Percentiles rank a stretch among this genome's conserved stretches.
phyloP scores from a whole-genome alignment of 495 filamentous ascomycete species.

The Xylaria bambusicola region DNA sequence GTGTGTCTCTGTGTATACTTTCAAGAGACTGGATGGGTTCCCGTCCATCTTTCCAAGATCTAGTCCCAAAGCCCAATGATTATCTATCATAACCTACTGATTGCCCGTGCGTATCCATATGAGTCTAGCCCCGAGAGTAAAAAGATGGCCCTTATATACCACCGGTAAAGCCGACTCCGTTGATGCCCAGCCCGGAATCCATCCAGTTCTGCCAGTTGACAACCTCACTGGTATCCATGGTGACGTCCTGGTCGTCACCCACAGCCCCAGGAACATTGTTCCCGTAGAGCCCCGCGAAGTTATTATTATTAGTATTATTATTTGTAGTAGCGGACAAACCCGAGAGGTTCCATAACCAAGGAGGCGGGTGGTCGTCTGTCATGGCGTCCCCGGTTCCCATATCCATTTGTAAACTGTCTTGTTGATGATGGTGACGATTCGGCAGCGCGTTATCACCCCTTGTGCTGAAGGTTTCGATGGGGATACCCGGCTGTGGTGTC shows the following conservation, averaged over 20 bases:
- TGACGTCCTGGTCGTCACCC: constrained; percentile 35
- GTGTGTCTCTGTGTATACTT: too few relatives aligned
- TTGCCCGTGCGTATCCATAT: too few relatives aligned
- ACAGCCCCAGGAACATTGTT: neutral
- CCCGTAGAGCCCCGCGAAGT: constrained; percentile 15
- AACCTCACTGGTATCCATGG: constrained; percentile 44
- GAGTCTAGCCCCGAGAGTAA: too few relatives aligned
- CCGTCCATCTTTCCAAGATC: too few relatives aligned
- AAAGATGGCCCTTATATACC: constrained; percentile 21
- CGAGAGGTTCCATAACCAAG: constrained; percentile 44
- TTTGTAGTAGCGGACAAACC: neutral
- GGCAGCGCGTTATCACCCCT: constrained; percentile 9
- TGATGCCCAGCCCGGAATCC: constrained; percentile 37
- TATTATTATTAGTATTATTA: neutral
- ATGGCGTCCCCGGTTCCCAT: constrained; percentile 10
- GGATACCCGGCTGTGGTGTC: constrained; percentile 5
- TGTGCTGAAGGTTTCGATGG: constrained; percentile 18
- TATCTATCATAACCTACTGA: too few relatives aligned
- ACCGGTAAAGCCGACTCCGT: constrained; percentile 30
- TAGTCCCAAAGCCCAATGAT: too few relatives aligned
- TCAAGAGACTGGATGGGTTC: too few relatives aligned
- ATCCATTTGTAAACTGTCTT: too few relatives aligned
- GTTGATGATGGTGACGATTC: neutral
- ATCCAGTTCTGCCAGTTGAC: constrained; percentile 54
- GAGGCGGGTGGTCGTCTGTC: constrained; percentile 40